These are phyloP conservation scores for Prunus armeniaca DNA, from an alignment of 306 rosid species.

Conservation along the genomic window DNA sequence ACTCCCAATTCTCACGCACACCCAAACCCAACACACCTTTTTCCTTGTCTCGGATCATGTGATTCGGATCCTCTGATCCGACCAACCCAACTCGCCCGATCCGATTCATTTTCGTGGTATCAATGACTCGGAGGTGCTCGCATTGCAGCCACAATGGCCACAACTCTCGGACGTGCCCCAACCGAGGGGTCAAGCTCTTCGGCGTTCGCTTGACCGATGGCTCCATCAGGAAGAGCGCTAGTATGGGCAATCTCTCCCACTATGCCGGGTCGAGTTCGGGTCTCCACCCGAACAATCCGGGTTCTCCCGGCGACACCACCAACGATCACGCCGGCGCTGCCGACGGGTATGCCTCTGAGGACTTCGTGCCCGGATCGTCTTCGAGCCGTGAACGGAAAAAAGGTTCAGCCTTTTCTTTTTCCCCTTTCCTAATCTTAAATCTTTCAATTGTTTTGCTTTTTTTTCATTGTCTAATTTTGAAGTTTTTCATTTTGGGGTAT, in stretches of 20 bases:
- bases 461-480: background rate
- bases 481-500: background rate
- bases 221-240: slow-evolving; percentile 90
- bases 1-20: background rate
- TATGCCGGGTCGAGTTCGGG: slow-evolving; percentile 56
- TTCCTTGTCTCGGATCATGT: slow-evolving; percentile 30
- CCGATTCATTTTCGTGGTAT: slow-evolving; percentile 14
- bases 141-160: slow-evolving; percentile 99
- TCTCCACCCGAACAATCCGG: slow-evolving; percentile 47
- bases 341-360: slow-evolving; percentile 96
- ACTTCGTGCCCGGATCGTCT: slow-evolving; percentile 93
- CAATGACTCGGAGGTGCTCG: slow-evolving; percentile 94
- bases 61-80: slow-evolving; percentile 45
- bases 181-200: slow-evolving; percentile 90
- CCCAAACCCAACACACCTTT: slow-evolving; percentile 9
- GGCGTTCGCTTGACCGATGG: slow-evolving; percentile 96
- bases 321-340: slow-evolving; percentile 67
- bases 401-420: slow-evolving; percentile 43
- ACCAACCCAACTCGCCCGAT: background rate
- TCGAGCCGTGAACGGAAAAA: slow-evolving; percentile 92
- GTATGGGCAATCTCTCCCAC: slow-evolving; percentile 95
- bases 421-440: background rate
- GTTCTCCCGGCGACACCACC: slow-evolving; percentile 71
- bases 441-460: slow-evolving; percentile 13
- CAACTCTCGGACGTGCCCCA: slow-evolving; percentile 93